These are phyloP conservation scores for Mediolabrus comicus DNA, from an alignment of 108 stramenopile genomes.

Conservation along the genomic window DNA sequence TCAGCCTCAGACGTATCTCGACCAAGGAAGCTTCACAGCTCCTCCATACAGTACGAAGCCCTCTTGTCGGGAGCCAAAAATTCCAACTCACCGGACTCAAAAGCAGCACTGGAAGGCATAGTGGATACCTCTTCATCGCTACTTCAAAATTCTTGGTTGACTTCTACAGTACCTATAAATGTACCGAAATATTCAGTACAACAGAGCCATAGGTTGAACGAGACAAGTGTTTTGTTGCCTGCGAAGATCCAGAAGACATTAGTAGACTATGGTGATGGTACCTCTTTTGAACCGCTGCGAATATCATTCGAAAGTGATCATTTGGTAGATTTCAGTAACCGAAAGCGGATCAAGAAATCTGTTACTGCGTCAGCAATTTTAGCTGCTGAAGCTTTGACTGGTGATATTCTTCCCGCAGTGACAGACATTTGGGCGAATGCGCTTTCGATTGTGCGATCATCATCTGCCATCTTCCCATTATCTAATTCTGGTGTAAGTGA, in stretches of 20 bases:
- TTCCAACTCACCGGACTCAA: not conserved
- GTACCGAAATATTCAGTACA: constrained; percentile 32
- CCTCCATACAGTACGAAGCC: constrained; percentile 21
- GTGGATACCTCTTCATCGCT: constrained; percentile 2
- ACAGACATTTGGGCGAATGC: constrained; percentile 39
- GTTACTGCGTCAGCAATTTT: constrained; percentile 40
- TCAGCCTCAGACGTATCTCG: constrained; percentile 36
- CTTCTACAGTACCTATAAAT: constrained; percentile 41
- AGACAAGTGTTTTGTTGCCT: constrained; percentile 7
- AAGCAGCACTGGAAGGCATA: constrained; percentile 1
- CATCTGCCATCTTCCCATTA: constrained; percentile 19
- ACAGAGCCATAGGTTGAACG: not conserved
- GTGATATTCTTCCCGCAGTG: constrained; percentile 38
- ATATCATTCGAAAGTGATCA: constrained; percentile 35
- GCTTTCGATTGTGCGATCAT: constrained; percentile 30
- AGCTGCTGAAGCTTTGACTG: constrained; percentile 38
- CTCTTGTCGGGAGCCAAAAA: not conserved
- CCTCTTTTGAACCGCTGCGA: constrained; percentile 29
- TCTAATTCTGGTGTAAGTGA: not conserved
- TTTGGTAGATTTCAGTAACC: constrained; percentile 14
- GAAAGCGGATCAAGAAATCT: not conserved
- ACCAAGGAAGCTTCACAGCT: constrained; percentile 34
- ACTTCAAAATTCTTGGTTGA: constrained; percentile 39
- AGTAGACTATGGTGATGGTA: constrained; percentile 33
- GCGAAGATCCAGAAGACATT: constrained; percentile 18